Evolutionary conservation across 352 stramenopile species (phyloP).

Genomic region (Phytophthora rubi): DNA sequence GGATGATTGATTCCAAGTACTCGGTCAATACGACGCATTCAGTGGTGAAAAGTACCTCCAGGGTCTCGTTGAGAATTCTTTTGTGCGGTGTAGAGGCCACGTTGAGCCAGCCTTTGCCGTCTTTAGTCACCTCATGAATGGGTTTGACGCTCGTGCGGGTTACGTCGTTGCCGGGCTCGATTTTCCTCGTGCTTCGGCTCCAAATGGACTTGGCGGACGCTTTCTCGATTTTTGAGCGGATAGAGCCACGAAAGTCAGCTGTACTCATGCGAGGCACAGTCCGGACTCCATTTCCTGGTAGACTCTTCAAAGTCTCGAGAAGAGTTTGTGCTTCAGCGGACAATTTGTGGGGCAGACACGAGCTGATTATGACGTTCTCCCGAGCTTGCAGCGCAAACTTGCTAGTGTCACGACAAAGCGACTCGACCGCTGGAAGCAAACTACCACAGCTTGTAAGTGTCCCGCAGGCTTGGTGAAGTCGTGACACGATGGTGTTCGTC

Average conservation of each 20-base stretch:
- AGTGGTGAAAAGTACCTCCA: conserved; percentile 34
- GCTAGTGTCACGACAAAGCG: not conserved
- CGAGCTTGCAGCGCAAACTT: conserved; percentile 8
- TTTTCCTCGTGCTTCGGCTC: not conserved
- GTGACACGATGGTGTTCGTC: conserved; percentile 10
- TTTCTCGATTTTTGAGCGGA: not conserved
- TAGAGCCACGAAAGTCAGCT: not conserved
- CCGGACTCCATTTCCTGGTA: conserved; percentile 16
- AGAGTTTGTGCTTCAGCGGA: conserved; percentile 13
- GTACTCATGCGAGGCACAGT: conserved; percentile 7
- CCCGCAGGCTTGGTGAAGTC: conserved; percentile 19
- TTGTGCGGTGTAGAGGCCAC: conserved; percentile 1
- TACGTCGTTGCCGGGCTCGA: conserved; percentile 8
- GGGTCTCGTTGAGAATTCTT: conserved; percentile 27
- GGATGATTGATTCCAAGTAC: conserved; percentile 50
- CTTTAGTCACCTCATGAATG: not conserved
- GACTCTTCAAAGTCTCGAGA: conserved; percentile 13
- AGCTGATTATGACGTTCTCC: not conserved
- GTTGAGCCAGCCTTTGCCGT: not conserved
- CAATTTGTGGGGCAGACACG: conserved; percentile 11
- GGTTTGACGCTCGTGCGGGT: not conserved
- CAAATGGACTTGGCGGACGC: not conserved
- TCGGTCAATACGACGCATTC: conserved; percentile 48
- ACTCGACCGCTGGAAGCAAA: conserved; percentile 8
- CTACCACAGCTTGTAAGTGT: conserved; percentile 3